Conservation (phyloP, 768 basidiomycete genomes). For the Suillus sp. region DNA sequence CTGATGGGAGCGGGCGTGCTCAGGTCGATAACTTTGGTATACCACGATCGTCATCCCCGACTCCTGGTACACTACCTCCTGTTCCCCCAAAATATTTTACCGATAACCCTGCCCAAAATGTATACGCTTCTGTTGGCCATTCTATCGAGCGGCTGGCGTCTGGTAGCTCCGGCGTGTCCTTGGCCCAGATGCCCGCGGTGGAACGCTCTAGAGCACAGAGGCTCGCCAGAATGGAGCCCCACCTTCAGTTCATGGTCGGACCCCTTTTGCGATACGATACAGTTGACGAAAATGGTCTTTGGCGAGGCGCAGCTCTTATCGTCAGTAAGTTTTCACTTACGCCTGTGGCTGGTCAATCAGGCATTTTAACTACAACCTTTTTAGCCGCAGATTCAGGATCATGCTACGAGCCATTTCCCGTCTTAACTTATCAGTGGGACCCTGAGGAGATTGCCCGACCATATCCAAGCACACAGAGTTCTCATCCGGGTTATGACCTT, state of each 20-base stretch:
- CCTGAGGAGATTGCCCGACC: slow-evolving; percentile 42
- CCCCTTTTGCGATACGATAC: slow-evolving; percentile 92
- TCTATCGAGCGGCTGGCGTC: slow-evolving; percentile 14
- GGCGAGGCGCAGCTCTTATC: slow-evolving; percentile 87
- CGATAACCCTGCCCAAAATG: slow-evolving; percentile 29
- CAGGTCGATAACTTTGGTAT: slow-evolving; percentile 49
- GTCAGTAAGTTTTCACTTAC: slow-evolving; percentile 63
- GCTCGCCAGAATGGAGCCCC: slow-evolving; percentile 73
- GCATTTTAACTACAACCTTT: not conserved
- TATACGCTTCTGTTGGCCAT: slow-evolving; percentile 7
- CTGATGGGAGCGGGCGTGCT: slow-evolving; percentile 52
- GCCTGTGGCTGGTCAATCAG: not conserved
- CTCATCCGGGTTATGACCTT: slow-evolving; percentile 46
- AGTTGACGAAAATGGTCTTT: slow-evolving; percentile 71
- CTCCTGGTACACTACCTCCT: slow-evolving; percentile 46
- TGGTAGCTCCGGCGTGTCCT: slow-evolving; percentile 31
- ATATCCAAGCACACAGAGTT: slow-evolving; percentile 30
- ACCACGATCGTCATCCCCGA: slow-evolving; percentile 33
- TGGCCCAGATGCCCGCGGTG: slow-evolving; percentile 57
- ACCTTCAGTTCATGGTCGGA: slow-evolving; percentile 90
- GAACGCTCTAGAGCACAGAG: slow-evolving; percentile 64
- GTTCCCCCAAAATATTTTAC: slow-evolving; percentile 43
- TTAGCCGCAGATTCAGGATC: slow-evolving; percentile 79
- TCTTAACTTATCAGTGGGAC: slow-evolving; percentile 74
- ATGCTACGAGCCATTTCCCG: slow-evolving; percentile 72